phyloP scores from a whole-genome alignment of 1,284 basidiomycete genomes.

The Rhodotorula sp. region DNA sequence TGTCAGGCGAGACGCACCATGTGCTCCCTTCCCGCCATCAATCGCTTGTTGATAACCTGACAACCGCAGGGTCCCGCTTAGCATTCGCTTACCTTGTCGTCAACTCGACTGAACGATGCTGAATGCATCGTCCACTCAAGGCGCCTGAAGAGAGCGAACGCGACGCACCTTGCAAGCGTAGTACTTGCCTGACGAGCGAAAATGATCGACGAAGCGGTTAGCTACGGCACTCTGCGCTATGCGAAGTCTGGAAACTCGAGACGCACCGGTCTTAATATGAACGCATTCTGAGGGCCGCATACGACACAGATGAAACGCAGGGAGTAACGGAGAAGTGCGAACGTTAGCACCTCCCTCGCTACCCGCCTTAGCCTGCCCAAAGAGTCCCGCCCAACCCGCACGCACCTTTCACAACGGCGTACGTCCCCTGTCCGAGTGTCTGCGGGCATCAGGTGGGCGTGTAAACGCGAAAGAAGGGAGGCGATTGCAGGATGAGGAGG shows the following conservation, averaged over 20 bases:
- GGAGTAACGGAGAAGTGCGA: neutral
- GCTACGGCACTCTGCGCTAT: too few species aligned
- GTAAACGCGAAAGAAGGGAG: neutral
- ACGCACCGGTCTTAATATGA: constrained; percentile 74
- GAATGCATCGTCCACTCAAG: too few species aligned
- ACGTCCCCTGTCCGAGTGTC: constrained; percentile 74
- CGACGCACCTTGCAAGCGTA: constrained; percentile 83
- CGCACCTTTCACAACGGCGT: constrained; percentile 68
- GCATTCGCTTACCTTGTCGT: too few species aligned
- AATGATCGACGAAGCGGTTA: neutral
- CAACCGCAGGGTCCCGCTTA: too few species aligned
- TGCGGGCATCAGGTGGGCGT: neutral
- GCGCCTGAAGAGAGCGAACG: too few species aligned
- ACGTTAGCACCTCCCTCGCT: neutral
- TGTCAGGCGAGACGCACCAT: constrained; percentile 56
- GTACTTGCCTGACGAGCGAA: constrained; percentile 55
- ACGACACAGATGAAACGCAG: too few species aligned
- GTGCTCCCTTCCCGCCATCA: constrained; percentile 69
- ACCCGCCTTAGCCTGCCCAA: neutral
- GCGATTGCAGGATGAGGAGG: neutral
- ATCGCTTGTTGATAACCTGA: constrained; percentile 76
- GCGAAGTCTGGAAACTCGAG: too few species aligned
- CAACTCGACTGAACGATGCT: too few species aligned
- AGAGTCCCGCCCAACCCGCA: neutral
- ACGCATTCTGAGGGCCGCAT: constrained; percentile 71